A percentile compares a stretch with the other conserved stretches of the same genome.
These are phyloP conservation scores for Leccinum ochraceum DNA, from an alignment of 768 basidiomycete genomes.

Conservation along the genomic window DNA sequence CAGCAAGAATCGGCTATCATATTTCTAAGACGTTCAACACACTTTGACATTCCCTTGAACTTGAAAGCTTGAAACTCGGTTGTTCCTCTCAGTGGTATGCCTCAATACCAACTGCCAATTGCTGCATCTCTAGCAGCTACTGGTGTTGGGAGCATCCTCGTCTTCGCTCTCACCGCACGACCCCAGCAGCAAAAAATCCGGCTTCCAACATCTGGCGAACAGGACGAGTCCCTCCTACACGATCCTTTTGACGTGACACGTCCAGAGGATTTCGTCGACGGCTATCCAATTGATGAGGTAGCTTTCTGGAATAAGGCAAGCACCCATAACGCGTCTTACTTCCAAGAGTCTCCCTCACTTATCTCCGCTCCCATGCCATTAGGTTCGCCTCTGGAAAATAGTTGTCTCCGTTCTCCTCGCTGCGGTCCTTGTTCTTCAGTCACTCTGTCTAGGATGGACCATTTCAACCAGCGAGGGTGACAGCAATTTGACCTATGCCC, in stretches of 20 bases:
- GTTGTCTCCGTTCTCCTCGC: conserved; percentile 47
- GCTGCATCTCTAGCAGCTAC: conserved; percentile 47
- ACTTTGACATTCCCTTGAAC: not conserved
- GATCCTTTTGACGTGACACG: conserved; percentile 75
- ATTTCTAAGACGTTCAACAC: not conserved
- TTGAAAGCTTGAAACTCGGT: not conserved
- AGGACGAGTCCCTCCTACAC: conserved; percentile 23
- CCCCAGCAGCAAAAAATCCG: conserved; percentile 52
- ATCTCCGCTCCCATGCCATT: conserved; percentile 1
- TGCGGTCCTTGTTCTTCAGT: conserved; percentile 49
- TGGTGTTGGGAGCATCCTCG: conserved; percentile 45
- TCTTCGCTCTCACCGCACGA: conserved; percentile 40
- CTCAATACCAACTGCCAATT: conserved; percentile 57
- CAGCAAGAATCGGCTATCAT: not conserved
- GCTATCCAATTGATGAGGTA: conserved; percentile 61
- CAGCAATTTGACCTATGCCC: conserved; percentile 38
- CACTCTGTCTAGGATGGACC: conserved; percentile 55
- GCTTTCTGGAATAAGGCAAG: conserved; percentile 61
- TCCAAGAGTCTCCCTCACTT: not conserved
- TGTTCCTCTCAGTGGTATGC: conserved; percentile 42
- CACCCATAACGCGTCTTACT: not conserved
- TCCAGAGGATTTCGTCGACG: conserved; percentile 70
- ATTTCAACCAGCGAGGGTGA: conserved; percentile 26
- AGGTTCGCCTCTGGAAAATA: conserved; percentile 66
- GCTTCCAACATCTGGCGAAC: conserved; percentile 39